These are phyloP conservation scores for Ilex asprella DNA, from an alignment of 257 asterid genomes.

Conservation along the genomic window DNA sequence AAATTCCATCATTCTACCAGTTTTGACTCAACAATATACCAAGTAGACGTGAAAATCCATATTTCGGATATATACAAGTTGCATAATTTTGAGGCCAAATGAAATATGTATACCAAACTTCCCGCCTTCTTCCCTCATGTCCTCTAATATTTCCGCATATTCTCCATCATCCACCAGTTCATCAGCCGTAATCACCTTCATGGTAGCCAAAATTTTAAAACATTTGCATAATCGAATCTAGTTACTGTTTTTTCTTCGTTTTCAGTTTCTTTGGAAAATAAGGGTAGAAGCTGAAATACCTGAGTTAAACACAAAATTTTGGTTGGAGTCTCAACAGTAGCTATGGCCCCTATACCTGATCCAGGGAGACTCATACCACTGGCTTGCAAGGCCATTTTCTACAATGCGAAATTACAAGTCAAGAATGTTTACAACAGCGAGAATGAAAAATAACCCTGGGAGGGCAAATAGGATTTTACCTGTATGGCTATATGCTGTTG, in stretches of 20 bases:
- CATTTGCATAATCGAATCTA: no score
- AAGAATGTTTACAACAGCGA: conserved; percentile 1
- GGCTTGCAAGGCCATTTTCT: conserved; percentile 57
- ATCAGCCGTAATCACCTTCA: conserved; percentile 44
- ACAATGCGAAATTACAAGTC: conserved; percentile 17
- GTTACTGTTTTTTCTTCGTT: no score
- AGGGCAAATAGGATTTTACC: conserved; percentile 25
- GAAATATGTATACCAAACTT: conserved; percentile 45
- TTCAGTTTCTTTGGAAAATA: not conserved
- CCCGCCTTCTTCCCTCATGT: conserved; percentile 58
- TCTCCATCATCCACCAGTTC: conserved; percentile 57
- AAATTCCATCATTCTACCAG: no score
- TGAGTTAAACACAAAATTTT: conserved; percentile 63
- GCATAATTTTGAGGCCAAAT: no score
- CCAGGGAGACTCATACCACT: conserved; percentile 28
- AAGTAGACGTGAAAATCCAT: no score
- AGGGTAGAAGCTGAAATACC: conserved; percentile 25
- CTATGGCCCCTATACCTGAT: conserved; percentile 20
- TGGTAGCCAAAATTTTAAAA: conserved; percentile 12
- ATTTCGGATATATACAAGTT: no score
- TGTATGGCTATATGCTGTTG: conserved; percentile 65
- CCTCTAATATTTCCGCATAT: conserved; percentile 60
- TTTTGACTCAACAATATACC: no score
- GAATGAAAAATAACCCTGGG: not conserved
- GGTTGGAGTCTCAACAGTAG: conserved; percentile 40